A percentile compares a stretch with the other conserved stretches of the same genome.
Evolutionary conservation across 352 stramenopile genomes (phyloP).

Genomic region (Aphanomyces cochlioides): DNA sequence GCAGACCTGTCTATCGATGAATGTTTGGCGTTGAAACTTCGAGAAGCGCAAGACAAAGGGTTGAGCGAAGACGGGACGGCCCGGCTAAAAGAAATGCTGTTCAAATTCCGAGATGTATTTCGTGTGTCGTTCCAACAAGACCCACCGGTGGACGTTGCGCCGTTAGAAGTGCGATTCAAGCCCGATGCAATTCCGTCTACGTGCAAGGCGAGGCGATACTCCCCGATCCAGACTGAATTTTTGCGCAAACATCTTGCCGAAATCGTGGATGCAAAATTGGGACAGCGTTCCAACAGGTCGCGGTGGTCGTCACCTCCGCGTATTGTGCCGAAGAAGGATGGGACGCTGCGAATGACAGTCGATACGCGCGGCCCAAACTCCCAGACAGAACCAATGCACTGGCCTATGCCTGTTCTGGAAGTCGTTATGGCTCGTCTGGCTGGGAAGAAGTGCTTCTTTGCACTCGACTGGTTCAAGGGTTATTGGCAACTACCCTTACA

Average conservation of each 20-base stretch:
- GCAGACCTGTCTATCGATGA: background rate
- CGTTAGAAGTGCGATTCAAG: background rate
- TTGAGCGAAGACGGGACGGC: background rate
- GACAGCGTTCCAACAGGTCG: background rate
- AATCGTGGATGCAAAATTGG: background rate
- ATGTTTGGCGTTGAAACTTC: background rate
- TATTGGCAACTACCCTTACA: background rate
- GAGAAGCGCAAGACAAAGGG: background rate
- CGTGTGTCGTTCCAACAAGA: background rate
- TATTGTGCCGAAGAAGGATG: background rate
- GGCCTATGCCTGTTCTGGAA: no score
- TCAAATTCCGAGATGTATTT: background rate
- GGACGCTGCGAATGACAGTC: background rate
- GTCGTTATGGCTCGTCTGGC: no score
- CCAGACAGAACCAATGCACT: no score
- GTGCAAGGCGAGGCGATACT: constrained; percentile 1
- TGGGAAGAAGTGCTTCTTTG: no score
- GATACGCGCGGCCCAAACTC: no score
- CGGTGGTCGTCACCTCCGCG: background rate
- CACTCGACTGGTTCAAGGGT: background rate
- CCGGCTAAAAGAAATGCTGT: background rate
- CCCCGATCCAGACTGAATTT: background rate
- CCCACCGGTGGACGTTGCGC: background rate
- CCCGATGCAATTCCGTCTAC: background rate
- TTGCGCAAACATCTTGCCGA: background rate